A percentile compares a stretch with the other conserved stretches of the same genome.
phyloP scores from a whole-genome alignment of 2,329 filamentous ascomycete genomes.

The Cytospora paraplurivora region DNA sequence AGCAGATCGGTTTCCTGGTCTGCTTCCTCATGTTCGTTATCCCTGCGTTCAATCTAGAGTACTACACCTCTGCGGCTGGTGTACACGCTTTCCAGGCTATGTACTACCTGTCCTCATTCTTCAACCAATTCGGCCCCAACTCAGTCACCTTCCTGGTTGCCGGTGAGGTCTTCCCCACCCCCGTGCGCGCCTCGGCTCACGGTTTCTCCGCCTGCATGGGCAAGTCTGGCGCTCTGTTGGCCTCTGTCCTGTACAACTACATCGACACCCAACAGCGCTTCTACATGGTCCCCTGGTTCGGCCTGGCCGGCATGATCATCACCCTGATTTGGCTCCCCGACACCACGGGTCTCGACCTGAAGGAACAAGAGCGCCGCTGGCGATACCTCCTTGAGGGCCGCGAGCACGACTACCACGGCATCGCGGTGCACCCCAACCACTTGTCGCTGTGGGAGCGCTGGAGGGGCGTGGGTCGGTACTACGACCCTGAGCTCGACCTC shows the following conservation, averaged over 20 bases:
- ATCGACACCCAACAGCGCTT: constrained; percentile 84
- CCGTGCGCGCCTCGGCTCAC: constrained; percentile 89
- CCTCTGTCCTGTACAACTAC: constrained; percentile 92
- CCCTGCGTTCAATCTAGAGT: constrained; percentile 83
- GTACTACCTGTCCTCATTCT: constrained; percentile 98
- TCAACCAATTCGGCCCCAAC: constrained; percentile 99
- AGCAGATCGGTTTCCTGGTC: constrained; percentile 89
- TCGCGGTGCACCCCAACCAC: constrained; percentile 88
- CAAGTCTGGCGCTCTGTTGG: constrained; percentile 84
- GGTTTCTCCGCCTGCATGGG: constrained; percentile 91
- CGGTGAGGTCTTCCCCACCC: constrained; percentile 94
- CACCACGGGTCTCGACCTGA: constrained; percentile 92
- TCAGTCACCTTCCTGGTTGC: constrained; percentile 94
- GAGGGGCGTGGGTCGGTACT: constrained; percentile 75
- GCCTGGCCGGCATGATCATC: constrained; percentile 80
- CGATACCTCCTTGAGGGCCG: constrained; percentile 78
- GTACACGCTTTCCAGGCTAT: constrained; percentile 94
- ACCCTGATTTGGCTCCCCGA: constrained; percentile 91
- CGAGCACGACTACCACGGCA: constrained; percentile 84
- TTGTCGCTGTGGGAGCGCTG: constrained; percentile 86
- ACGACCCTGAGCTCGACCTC: constrained; percentile 81
- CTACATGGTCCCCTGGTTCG: constrained; percentile 94
- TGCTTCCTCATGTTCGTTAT: constrained; percentile 93
- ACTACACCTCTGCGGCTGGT: constrained; percentile 72
- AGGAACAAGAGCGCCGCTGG: constrained; percentile 97